phyloP scores from a whole-genome alignment of 2,329 filamentous ascomycete species.

The Chaetomium sp. region DNA sequence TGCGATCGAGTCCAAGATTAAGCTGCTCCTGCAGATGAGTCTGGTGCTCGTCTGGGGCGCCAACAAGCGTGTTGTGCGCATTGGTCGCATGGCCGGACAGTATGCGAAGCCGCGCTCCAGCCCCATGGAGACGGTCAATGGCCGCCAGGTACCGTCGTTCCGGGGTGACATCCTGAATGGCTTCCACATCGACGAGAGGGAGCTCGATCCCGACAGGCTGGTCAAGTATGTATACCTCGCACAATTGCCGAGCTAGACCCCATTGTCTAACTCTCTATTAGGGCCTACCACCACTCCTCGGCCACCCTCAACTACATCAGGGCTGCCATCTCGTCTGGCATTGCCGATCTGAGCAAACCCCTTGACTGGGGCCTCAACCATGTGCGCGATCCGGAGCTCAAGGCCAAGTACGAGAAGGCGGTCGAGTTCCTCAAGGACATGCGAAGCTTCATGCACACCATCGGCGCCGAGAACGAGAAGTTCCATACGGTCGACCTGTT shows the following conservation, averaged over 20 bases:
- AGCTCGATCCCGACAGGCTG: conserved; percentile 79
- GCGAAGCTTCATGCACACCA: conserved; percentile 89
- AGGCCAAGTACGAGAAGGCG: conserved; percentile 82
- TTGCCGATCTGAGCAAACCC: conserved; percentile 90
- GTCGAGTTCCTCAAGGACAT: conserved; percentile 87
- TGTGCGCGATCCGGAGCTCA: conserved; percentile 79
- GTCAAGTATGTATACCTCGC: conserved; percentile 57
- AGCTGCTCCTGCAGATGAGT: conserved; percentile 95
- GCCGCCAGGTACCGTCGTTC: conserved; percentile 83
- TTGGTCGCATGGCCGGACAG: conserved; percentile 95
- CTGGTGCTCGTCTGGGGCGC: conserved; percentile 90
- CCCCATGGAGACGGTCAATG: conserved; percentile 79
- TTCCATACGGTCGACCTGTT: conserved; percentile 92
- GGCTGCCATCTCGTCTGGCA: conserved; percentile 78
- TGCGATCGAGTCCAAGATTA: conserved; percentile 94
- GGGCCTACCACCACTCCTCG: conserved; percentile 93
- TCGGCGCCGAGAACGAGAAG: conserved; percentile 81
- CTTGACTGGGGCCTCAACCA: conserved; percentile 95
- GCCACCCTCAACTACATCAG: conserved; percentile 93
- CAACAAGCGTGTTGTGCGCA: conserved; percentile 81
- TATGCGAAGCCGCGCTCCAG: conserved; percentile 95
- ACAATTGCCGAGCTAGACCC: not conserved
- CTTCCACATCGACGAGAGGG: conserved; percentile 72
- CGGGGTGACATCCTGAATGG: conserved; percentile 95
- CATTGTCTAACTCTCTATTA: conserved; percentile 36